phyloP scores from a whole-genome alignment of 768 basidiomycete genomes.

The Psilocybe cubensis region DNA sequence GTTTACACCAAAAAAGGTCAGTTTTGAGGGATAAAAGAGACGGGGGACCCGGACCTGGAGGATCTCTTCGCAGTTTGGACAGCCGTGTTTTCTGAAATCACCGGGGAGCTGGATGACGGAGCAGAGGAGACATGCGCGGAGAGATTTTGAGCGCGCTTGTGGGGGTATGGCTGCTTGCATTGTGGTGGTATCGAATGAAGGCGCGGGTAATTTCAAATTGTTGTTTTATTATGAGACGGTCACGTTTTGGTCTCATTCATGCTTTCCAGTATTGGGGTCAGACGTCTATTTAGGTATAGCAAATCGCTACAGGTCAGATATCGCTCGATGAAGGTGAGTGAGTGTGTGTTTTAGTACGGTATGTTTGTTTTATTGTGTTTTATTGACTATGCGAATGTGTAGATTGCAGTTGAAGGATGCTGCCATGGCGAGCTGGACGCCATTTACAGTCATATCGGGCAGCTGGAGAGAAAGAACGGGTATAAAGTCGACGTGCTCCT shows the following conservation, averaged over 20 bases:
- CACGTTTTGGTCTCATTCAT: not conserved
- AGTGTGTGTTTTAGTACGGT: too few relatives aligned
- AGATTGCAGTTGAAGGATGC: conserved; percentile 94
- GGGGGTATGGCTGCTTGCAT: conserved; percentile 47
- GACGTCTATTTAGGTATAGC: not conserved
- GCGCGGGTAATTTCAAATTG: not conserved
- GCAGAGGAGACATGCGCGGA: conserved; percentile 93
- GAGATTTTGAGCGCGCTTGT: conserved; percentile 68
- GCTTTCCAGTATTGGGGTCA: not conserved
- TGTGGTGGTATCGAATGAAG: not conserved
- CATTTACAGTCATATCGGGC: conserved; percentile 75
- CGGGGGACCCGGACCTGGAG: conserved; percentile 65
- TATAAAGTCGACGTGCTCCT: conserved; percentile 85
- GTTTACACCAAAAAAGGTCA: too few relatives aligned
- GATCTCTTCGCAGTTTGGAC: conserved; percentile 97
- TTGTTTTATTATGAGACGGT: not conserved
- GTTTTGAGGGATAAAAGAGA: not conserved
- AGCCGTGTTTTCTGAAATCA: conserved; percentile 87
- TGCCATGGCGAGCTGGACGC: conserved; percentile 92
- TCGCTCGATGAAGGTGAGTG: conserved; percentile 16
- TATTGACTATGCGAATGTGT: not conserved
- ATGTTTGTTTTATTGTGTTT: not conserved
- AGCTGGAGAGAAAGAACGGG: conserved; percentile 61
- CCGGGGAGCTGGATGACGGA: conserved; percentile 83
- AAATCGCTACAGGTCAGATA: not conserved